Evolutionary conservation across 345 rosid species (phyloP).

Genomic region (Aurinia saxatilis): DNA sequence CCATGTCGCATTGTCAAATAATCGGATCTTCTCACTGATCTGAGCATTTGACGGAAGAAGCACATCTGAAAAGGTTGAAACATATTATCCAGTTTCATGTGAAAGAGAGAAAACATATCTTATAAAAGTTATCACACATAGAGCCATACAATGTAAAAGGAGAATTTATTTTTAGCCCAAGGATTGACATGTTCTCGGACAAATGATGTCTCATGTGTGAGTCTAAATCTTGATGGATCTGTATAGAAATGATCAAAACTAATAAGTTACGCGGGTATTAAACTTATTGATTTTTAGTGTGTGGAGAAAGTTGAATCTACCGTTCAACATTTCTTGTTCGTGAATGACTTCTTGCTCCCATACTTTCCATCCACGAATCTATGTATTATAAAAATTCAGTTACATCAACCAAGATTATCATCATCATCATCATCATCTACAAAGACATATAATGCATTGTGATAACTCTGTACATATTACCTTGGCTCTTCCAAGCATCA

Average conservation of each 20-base stretch:
- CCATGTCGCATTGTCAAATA: constrained; percentile 84
- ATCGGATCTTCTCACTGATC: constrained; percentile 64
- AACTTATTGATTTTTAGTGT: neutral
- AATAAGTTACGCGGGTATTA: neutral
- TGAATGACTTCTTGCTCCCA: constrained; percentile 50
- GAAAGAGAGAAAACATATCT: neutral
- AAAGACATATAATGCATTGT: neutral
- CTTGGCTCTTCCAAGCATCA: constrained; percentile 85
- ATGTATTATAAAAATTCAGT: neutral
- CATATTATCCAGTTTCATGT: neutral
- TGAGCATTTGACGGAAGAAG: constrained; percentile 66
- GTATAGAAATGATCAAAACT: neutral
- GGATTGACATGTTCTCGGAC: constrained; percentile 50
- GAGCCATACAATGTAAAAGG: constrained; percentile 47
- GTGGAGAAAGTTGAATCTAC: neutral
- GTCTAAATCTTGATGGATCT: constrained; percentile 76
- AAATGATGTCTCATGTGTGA: constrained; percentile 81
- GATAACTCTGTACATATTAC: constrained; percentile 22
- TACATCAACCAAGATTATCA: neutral
- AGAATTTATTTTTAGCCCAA: constrained; percentile 41
- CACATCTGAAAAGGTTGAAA: constrained; percentile 38
- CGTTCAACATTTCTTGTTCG: constrained; percentile 25
- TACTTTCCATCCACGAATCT: constrained; percentile 80
- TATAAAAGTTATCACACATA: neutral
- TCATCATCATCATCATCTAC: neutral